These are phyloP conservation scores for Pseudogymnoascus sp. DNA, from an alignment of 2,329 filamentous ascomycete genomes.

Conservation along the genomic window DNA sequence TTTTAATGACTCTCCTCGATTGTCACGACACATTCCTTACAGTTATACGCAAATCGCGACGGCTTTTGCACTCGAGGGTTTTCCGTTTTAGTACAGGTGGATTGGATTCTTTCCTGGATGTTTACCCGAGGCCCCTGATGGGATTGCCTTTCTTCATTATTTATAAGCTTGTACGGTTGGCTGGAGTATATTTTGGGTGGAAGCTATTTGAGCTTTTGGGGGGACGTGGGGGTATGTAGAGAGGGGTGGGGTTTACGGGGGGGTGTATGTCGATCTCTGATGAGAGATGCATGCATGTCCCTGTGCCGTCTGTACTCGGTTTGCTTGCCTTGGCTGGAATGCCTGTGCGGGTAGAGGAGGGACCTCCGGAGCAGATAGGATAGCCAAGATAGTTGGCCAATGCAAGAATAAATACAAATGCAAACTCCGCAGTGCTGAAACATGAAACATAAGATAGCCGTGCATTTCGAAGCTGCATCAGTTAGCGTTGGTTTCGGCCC, in stretches of 20 bases:
- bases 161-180: slow-evolving; percentile 4
- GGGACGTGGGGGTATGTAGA: background rate
- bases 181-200: slow-evolving; percentile 6
- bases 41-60: background rate
- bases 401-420: background rate
- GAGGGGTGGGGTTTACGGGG: background rate
- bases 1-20: slow-evolving; percentile 11
- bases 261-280: background rate
- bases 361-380: slow-evolving; percentile 4
- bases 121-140: slow-evolving; percentile 1
- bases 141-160: slow-evolving; percentile 6
- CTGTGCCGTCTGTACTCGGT: slow-evolving; percentile 3
- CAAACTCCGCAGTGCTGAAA: background rate
- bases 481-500: background rate
- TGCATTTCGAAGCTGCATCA: background rate
- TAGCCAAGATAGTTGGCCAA: slow-evolving; percentile 8
- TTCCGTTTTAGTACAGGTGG: slow-evolving; percentile 5
- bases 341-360: slow-evolving; percentile 4
- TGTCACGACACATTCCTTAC: slow-evolving; percentile 10
- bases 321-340: slow-evolving; percentile 2
- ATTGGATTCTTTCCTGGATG: slow-evolving; percentile 1
- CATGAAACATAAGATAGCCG: background rate
- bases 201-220: background rate
- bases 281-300: background rate
- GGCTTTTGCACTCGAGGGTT: background rate